Base-by-base conservation (phyloP, 345 rosid genomes). In the Eucalyptus viminalis region DNA sequence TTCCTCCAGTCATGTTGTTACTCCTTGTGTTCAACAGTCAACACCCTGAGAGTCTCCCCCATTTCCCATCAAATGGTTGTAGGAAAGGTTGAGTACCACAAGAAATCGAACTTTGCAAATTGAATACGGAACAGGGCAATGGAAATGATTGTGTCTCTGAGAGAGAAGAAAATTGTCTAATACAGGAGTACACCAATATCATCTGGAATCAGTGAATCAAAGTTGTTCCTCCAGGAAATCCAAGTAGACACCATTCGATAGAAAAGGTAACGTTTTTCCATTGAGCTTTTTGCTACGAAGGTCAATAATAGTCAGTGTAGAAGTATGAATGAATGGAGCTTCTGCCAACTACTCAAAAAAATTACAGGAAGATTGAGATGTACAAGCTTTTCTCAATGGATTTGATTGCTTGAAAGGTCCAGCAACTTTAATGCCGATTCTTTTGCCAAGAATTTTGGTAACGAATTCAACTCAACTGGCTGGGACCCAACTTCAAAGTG, bases 361-460 rank as follows among this genome's bases (percentile, higher is more conserved):
- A 17, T 45, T 91, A 93, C 47, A 7, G 92, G 83, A 86, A 93
- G 95, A 86, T 24, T 86, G 40, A 93, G 94, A 34, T 62, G 49
- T 12, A 43, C 65, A 29, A 93, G 93, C n/a, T 2, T 14, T 29
- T 87, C 43, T 47, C 94, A 93, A 19, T 9, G 40, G 56, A 95
- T 94, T 43, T 89, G 89, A 89, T 95, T 95, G 16, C 69, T 86
- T 11, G 13, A 47, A 47, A 47, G 49, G 12, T 47, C 49, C 49
- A 47, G 49, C 49, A 47, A 47, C 49, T 47, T 47, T 47, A 47
- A 47, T 47, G 49, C 12, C 49, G 49, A 47, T 47, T 47, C 49
- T 47, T 47, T 47, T 47, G 49, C 49, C 49, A 47, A 47, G 49
- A 47, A 47, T 47, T 47, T 47, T 47, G 49, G 49, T 10, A 47